Evolutionary conservation across 225 moss, liverwort and hornwort species (phyloP), one percentile per base, ranked within the genome.

Genomic region (Asterella californica): DNA sequence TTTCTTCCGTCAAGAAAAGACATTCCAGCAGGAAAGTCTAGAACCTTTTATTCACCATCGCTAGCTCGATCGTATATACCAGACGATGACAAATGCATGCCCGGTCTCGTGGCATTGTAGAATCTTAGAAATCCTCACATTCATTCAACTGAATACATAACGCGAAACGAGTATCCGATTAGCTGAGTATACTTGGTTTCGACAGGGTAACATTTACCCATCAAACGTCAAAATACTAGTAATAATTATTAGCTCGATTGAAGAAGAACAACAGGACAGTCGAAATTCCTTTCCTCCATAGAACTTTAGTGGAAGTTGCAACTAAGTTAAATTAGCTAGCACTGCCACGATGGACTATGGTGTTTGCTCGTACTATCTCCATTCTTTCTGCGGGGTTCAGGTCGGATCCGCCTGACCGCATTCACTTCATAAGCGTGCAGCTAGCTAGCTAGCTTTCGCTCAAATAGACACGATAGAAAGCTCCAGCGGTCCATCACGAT

Each of bases 1-100:
- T 83, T 21, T 50, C 78, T 5, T 69, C 81, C 9, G 61, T 86
- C 36, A 49, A 63, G 37, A 81, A 42, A 74, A 78, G 81, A 38
- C 70, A 72, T 52, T 25, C 74, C 25, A 78, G 74, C 76, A 68
- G 49, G 50, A 69, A 50, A 64, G 46, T 65, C 62, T 77, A 77
- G 77, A 63, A 27, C 63, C 30, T n/a, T n/a, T n/a, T n/a, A n/a
- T n/a, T 32, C 64, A 65, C 0, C 62, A 37, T 18, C 37, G 33
- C 15, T 37, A 5, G 38, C 24, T 15, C 71, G 2, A 47, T 71
- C 12, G n/a, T 46, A n/a, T n/a, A n/a, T n/a, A n/a, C n/a, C n/a
- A n/a, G 7, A 71, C 14, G 9, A 4, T 46, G n/a, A 30, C 24
- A 52, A 9, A 32, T 30, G 32, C 12, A 30, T 11, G n/a, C n/a